phyloP scores from a whole-genome alignment of 257 asterid genomes.

The Ehretia macrophylla region DNA sequence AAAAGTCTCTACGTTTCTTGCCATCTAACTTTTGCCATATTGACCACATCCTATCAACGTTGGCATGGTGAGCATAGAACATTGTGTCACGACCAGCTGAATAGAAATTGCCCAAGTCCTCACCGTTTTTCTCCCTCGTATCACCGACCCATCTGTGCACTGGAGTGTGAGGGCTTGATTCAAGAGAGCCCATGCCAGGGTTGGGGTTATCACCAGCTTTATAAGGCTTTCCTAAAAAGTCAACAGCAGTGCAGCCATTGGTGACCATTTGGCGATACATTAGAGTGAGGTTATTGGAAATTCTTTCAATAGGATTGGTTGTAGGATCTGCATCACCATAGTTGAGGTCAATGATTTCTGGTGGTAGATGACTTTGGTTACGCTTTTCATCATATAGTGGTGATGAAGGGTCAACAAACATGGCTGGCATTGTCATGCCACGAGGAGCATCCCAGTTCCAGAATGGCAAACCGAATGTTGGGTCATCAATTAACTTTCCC shows the following conservation, averaged over 20 bases:
- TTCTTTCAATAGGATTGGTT: not conserved
- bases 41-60: slow-evolving; percentile 71
- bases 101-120: slow-evolving; percentile 15
- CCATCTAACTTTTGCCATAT: slow-evolving; percentile 35
- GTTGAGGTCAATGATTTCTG: slow-evolving; percentile 6
- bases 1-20: slow-evolving; percentile 12
- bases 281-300: slow-evolving; percentile 6
- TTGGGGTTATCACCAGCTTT: not conserved
- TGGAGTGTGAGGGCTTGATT: slow-evolving; percentile 15
- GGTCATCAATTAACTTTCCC: slow-evolving; percentile 23
- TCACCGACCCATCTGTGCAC: slow-evolving; percentile 21
- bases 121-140: slow-evolving; percentile 9
- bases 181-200: slow-evolving; percentile 19
- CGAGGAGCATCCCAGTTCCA: slow-evolving; percentile 19
- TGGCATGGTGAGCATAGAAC: slow-evolving; percentile 62
- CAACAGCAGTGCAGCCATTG: not conserved
- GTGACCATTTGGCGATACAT: slow-evolving; percentile 24
- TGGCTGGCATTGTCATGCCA: slow-evolving; percentile 20
- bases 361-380: slow-evolving; percentile 6
- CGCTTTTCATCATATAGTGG: slow-evolving; percentile 13
- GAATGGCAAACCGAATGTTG: slow-evolving; percentile 4
- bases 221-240: slow-evolving; percentile 13
- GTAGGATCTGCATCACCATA: not conserved
- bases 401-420: slow-evolving; percentile 2
- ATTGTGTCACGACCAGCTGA: slow-evolving; percentile 31